Evolutionary conservation across 208 protist genomes (phyloP).

Genomic region (Crithidia fasciculata): DNA sequence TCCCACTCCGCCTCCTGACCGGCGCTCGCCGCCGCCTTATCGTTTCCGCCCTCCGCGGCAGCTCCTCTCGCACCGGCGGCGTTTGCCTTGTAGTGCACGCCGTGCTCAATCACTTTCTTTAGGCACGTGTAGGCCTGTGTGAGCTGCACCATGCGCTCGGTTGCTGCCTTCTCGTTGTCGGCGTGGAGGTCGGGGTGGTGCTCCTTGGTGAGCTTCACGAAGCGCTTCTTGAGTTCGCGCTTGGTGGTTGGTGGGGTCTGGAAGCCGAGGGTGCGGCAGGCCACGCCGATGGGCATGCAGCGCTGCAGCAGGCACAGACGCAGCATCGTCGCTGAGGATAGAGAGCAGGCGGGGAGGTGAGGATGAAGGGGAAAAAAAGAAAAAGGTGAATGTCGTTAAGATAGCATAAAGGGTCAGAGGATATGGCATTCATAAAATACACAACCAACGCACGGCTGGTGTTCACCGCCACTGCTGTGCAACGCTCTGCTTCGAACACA

Average conservation of each 20-base stretch:
- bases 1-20: constrained; percentile 30
- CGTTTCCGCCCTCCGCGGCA: neutral
- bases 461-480: too few species aligned
- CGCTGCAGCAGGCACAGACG: constrained; percentile 23
- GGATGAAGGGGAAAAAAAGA: constrained; percentile 1
- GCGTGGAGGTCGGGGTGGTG: constrained; percentile 76
- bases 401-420: too few species aligned
- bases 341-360: neutral
- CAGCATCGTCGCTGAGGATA: constrained; percentile 35
- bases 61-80: neutral
- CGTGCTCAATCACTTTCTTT: constrained; percentile 58
- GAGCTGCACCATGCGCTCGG: constrained; percentile 59
- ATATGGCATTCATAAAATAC: too few species aligned
- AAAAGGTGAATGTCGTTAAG: neutral
- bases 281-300: constrained; percentile 56
- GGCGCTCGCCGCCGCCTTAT: neutral
- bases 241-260: constrained; percentile 55
- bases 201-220: constrained; percentile 70
- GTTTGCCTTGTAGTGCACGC: constrained; percentile 29
- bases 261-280: constrained; percentile 71
- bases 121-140: constrained; percentile 77
- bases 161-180: constrained; percentile 38
- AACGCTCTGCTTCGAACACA: too few species aligned
- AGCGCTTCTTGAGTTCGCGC: constrained; percentile 69
- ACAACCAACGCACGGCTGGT: too few species aligned